These are phyloP conservation scores for Hansenula lynferdii DNA, from an alignment of 1,139 yeast genomes.

Conservation along the genomic window DNA sequence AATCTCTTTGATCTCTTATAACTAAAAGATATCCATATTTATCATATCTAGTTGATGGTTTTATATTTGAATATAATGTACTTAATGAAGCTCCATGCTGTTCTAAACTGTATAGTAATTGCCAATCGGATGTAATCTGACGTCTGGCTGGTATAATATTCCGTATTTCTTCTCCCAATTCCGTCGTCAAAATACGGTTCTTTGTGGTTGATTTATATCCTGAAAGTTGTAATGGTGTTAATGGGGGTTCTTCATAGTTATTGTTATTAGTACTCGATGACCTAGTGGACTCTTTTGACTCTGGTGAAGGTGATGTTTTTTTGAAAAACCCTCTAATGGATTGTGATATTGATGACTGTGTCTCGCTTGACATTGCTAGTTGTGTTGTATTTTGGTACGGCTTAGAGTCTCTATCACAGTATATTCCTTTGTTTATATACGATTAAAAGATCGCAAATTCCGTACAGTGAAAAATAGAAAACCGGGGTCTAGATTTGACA, in stretches of 20 bases:
- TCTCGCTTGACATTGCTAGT: neutral
- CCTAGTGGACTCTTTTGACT: conserved; percentile 1
- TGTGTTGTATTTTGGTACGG: too few species aligned
- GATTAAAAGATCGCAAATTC: too few species aligned
- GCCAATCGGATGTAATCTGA: conserved; percentile 77
- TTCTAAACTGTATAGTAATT: conserved; percentile 72
- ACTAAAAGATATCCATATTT: conserved; percentile 65
- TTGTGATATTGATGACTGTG: neutral
- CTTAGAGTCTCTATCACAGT: too few species aligned
- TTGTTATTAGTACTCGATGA: neutral
- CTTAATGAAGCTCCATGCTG: conserved; percentile 88
- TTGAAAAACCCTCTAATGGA: neutral
- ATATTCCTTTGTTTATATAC: too few species aligned
- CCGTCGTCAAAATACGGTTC: conserved; percentile 49
- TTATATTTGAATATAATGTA: conserved; percentile 53
- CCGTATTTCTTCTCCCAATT: conserved; percentile 71
- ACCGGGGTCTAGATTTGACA: too few species aligned
- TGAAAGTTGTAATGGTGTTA: conserved; percentile 40
- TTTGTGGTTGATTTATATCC: conserved; percentile 61
- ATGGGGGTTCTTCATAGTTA: conserved; percentile 24
- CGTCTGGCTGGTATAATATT: conserved; percentile 69
- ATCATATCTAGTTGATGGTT: conserved; percentile 28
- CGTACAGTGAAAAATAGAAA: too few species aligned
- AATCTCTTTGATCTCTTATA: conserved; percentile 56
- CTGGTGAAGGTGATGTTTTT: conserved; percentile 1